phyloP scores from a whole-genome alignment of 306 rosid genomes.

The Echinosophora koreensis region DNA sequence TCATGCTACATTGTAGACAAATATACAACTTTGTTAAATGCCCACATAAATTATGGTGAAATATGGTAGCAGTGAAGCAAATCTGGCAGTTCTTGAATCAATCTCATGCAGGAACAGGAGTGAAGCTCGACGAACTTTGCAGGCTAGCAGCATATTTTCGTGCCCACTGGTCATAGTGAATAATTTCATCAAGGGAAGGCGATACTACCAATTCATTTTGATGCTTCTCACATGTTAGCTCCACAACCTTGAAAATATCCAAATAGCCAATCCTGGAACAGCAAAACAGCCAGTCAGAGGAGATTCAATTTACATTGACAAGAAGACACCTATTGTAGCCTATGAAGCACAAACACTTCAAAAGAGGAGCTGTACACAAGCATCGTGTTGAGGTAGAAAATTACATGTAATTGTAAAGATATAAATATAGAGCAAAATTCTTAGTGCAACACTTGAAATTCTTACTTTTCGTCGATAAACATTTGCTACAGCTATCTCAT shows the following conservation, averaged over 20 bases:
- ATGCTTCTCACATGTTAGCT: constrained; percentile 90
- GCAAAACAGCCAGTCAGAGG: constrained; percentile 19
- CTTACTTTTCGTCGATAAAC: constrained; percentile 94
- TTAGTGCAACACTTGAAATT: constrained; percentile 1
- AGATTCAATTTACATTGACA: background rate
- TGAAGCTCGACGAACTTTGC: constrained; percentile 54
- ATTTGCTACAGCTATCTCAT: constrained; percentile 98
- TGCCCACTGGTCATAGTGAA: constrained; percentile 93
- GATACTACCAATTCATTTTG: constrained; percentile 64
- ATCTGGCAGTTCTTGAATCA: constrained; percentile 8
- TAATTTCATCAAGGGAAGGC: constrained; percentile 93
- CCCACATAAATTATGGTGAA: constrained; percentile 27
- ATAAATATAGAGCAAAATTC: background rate
- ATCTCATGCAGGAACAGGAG: constrained; percentile 71
- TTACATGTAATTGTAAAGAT: background rate
- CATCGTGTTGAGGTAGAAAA: constrained; percentile 2
- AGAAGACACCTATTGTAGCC: background rate
- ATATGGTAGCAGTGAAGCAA: constrained; percentile 23
- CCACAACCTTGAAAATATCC: constrained; percentile 94
- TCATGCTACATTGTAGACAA: constrained; percentile 42
- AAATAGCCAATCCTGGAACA: constrained; percentile 82
- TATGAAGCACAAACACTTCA: background rate
- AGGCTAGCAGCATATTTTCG: constrained; percentile 76
- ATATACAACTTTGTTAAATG: constrained; percentile 28
- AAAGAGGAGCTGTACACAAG: background rate